Percentiles rank a stretch among this genome's conserved stretches.
phyloP scores from a whole-genome alignment of 306 rosid species.

The Comarum palustre region DNA sequence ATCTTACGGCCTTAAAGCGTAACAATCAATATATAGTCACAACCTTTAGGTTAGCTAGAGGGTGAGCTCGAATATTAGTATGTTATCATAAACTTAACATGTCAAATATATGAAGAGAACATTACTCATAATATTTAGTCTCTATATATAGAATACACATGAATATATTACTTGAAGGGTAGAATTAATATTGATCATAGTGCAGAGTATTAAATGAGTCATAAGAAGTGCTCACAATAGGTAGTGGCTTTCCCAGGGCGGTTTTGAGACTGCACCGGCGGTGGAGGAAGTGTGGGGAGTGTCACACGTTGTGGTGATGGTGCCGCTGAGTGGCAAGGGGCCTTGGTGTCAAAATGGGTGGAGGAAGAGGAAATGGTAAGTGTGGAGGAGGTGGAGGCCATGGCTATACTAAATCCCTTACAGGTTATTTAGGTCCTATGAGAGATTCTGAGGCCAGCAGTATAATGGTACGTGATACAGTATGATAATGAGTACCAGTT shows the following conservation, averaged over 20 bases:
- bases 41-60: background rate
- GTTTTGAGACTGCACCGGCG: conserved; percentile 45
- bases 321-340: conserved; percentile 47
- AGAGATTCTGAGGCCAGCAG: conserved; percentile 29
- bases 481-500: conserved; percentile 5
- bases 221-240: conserved; percentile 52
- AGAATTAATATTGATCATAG: background rate
- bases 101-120: background rate
- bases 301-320: conserved; percentile 70
- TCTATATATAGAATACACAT: background rate
- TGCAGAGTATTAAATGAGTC: background rate
- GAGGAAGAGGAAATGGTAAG: conserved; percentile 69
- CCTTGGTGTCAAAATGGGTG: conserved; percentile 54
- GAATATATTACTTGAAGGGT: background rate
- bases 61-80: background rate
- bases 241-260: conserved; percentile 59
- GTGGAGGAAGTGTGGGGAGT: conserved; percentile 65
- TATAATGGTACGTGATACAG: conserved; percentile 21
- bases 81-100: background rate
- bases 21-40: background rate
- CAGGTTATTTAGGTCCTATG: conserved; percentile 20
- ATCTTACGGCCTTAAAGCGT: conserved; percentile 55
- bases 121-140: background rate
- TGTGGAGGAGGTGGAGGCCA: conserved; percentile 77
- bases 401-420: conserved; percentile 28